Percentiles rank a stretch among this genome's conserved stretches.
Evolutionary conservation across 2,329 filamentous ascomycete genomes (phyloP).

Genomic region (Nigrospora osmanthi): DNA sequence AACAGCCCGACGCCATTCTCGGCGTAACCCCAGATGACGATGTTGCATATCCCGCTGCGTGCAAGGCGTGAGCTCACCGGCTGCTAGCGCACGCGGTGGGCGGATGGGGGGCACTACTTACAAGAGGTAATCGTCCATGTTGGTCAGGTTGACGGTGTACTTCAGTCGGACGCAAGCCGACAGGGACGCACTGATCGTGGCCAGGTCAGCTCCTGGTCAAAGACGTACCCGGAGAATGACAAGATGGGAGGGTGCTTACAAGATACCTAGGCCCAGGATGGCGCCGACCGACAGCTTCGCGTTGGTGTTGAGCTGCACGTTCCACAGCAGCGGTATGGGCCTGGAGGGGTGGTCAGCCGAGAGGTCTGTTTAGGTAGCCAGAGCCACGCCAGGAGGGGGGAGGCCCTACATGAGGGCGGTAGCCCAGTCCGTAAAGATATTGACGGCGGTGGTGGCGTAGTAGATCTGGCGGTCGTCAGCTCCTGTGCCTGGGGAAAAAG

Average conservation of each 20-base stretch:
- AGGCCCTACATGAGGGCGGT: constrained; percentile 7
- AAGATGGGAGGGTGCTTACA: constrained; percentile 1
- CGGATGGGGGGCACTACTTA: neutral
- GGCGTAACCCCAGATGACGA: constrained; percentile 13
- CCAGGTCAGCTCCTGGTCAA: neutral
- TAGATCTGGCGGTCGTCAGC: constrained; percentile 4
- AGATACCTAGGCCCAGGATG: constrained; percentile 9
- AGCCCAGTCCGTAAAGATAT: constrained; percentile 11
- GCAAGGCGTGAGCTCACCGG: neutral
- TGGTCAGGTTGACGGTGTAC: constrained; percentile 10
- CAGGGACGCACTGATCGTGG: constrained; percentile 7
- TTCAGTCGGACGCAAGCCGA: constrained; percentile 10
- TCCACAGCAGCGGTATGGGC: constrained; percentile 12
- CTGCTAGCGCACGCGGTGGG: no score
- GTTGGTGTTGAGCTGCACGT: constrained; percentile 10
- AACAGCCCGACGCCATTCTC: constrained; percentile 11
- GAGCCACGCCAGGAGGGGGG: neutral
- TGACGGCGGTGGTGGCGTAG: constrained; percentile 12
- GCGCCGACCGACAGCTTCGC: constrained; percentile 10
- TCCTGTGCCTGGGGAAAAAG: no score
- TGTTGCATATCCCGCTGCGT: constrained; percentile 7
- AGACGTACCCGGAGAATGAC: neutral
- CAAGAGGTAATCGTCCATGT: constrained; percentile 9
- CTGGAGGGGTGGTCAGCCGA: neutral
- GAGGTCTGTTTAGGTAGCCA: neutral